Evolutionary conservation across 1,284 basidiomycete genomes (phyloP).

Genomic region (Rhodofomes roseus): DNA sequence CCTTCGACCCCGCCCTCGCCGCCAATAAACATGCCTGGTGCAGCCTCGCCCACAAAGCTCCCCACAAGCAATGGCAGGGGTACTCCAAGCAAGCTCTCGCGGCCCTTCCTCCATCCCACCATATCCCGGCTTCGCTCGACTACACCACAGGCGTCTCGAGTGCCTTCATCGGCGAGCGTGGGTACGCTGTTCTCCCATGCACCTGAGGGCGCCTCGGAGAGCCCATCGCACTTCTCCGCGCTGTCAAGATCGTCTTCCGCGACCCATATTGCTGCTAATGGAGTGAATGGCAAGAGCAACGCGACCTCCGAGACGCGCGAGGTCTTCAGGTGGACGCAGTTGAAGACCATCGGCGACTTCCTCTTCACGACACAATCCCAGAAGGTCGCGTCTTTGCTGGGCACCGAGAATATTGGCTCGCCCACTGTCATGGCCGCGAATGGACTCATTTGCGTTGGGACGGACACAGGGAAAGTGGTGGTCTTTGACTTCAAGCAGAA

Average conservation of each 20-base stretch:
- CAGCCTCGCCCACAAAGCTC: slow-evolving; percentile 33
- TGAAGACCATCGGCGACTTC: slow-evolving; percentile 56
- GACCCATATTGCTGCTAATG: slow-evolving; percentile 44
- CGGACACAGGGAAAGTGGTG: slow-evolving; percentile 70
- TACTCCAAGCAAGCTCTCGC: slow-evolving; percentile 33
- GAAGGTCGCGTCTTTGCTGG: slow-evolving; percentile 63
- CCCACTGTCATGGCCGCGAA: slow-evolving; percentile 85
- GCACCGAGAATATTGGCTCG: slow-evolving; percentile 49
- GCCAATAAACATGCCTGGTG: slow-evolving; percentile 32
- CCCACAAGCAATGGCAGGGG: slow-evolving; percentile 28
- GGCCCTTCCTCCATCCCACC: slow-evolving; percentile 68
- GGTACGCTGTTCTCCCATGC: slow-evolving; percentile 41
- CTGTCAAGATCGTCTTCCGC: slow-evolving; percentile 66
- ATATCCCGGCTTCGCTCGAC: slow-evolving; percentile 81
- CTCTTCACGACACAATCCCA: slow-evolving; percentile 52
- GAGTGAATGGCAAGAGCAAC: slow-evolving; percentile 3
- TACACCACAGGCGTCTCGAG: slow-evolving; percentile 49
- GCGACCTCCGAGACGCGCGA: slow-evolving; percentile 34
- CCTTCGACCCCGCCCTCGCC: slow-evolving; percentile 45
- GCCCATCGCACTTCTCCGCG: slow-evolving; percentile 66
- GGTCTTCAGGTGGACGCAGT: slow-evolving; percentile 77
- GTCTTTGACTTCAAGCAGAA: slow-evolving; percentile 93
- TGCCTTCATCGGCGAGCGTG: slow-evolving; percentile 45
- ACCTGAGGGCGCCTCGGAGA: slow-evolving; percentile 43
- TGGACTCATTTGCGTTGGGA: slow-evolving; percentile 90